phyloP scores from a whole-genome alignment of 306 rosid species.

The Pyrus communis region DNA sequence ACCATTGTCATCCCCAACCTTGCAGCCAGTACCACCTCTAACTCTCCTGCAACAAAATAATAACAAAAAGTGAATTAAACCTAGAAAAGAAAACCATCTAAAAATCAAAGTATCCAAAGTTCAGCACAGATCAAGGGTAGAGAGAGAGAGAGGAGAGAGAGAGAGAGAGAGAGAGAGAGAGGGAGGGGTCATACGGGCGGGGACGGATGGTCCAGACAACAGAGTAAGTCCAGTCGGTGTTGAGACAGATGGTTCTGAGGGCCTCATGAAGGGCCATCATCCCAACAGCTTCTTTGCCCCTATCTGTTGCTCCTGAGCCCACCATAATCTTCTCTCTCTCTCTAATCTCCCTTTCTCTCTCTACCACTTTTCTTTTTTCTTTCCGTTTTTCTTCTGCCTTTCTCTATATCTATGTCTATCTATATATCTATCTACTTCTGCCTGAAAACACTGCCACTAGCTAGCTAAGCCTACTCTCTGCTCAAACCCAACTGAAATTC shows the following conservation, averaged over 20 bases:
- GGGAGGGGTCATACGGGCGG: conserved; percentile 65
- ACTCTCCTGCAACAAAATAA: conserved; percentile 58
- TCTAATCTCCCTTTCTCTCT: conserved; percentile 24
- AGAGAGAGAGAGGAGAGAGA: not conserved
- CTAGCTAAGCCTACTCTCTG: not conserved
- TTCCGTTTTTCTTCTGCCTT: not conserved
- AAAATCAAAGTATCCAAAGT: conserved; percentile 2
- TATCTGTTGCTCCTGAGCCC: conserved; percentile 98
- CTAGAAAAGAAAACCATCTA: conserved; percentile 23
- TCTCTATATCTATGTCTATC: not conserved
- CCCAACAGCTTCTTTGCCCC: conserved; percentile 99
- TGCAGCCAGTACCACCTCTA: conserved; percentile 98
- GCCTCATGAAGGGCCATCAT: conserved; percentile 99
- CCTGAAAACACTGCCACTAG: not conserved
- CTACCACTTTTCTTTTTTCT: conserved; percentile 3
- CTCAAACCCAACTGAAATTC: not conserved
- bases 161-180: conserved; percentile 7
- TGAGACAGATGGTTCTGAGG: conserved; percentile 73
- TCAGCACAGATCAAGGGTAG: not conserved
- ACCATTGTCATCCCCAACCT: conserved; percentile 97
- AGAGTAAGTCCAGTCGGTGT: conserved; percentile 99
- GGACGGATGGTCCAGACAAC: conserved; percentile 99
- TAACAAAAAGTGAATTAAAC: conserved; percentile 17
- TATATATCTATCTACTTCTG: not conserved
- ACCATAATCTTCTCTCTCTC: conserved; percentile 52